Base-by-base conservation (phyloP, 352 stramenopile species). In the Phytopythium ostracodes region DNA sequence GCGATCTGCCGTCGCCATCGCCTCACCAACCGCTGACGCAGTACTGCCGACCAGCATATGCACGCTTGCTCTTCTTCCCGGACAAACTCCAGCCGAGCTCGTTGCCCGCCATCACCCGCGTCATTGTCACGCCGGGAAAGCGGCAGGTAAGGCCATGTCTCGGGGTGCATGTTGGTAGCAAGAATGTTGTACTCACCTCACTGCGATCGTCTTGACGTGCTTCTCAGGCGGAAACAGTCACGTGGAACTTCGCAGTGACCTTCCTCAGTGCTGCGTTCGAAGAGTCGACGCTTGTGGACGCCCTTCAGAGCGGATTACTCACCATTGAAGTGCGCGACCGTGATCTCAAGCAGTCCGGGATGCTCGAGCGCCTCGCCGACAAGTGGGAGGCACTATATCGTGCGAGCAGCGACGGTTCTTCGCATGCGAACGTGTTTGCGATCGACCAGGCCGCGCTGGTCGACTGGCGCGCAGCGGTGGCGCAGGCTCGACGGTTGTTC, bases 311-410 rank as follows among this genome's bases (percentile, higher is more conserved):
- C 24, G 60, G 63, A 0, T 18, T 65, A 2, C 47, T 95, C 14
- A 56, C 62, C 0, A 60, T 95, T 10, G 81, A 90, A 59, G 47
- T 95, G 27, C 84, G 86, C 40, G 86, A 93, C 56, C 82, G 86
- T 57, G 86, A 95, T 56, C 65, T 88, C 2, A 59, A 72, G 31
- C 66, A 89, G 35, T 47, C 65, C 5, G 56, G 66, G 6, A 67
- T 63, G 24, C 29, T 91, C 25, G n/a, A 60, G 18, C 70, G 65
- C 11, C 68, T 88, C 10, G 67, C 78, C 24, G 35, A 63, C 15
- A 91, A 90, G 59, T 93, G 84, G 84, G 84, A 93, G 51, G 64
- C 62, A 18, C 63, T 88, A 24, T 65, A 79, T 65, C 22, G 44
- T 63, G 35, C 71, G 62, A 33, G 68, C 65, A 5, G 60, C 53